These are phyloP conservation scores for Nigrospora oryzae DNA, from an alignment of 2,329 filamentous ascomycete genomes.

Conservation along the genomic window DNA sequence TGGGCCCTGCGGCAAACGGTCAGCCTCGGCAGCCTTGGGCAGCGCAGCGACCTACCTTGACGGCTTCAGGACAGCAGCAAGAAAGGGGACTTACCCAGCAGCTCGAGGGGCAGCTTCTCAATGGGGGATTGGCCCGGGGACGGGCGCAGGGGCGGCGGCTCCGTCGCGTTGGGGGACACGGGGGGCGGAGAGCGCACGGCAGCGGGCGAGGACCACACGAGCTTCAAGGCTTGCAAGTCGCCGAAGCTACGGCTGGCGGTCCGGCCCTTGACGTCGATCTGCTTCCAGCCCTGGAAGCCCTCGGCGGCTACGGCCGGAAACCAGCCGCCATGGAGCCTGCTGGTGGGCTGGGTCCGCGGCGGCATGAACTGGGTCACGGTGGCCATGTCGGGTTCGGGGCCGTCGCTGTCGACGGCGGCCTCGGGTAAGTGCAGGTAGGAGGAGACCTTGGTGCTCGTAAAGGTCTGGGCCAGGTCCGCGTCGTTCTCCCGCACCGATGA, in stretches of 20 bases:
- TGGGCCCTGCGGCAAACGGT: slow-evolving; percentile 42
- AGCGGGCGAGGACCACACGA: slow-evolving; percentile 42
- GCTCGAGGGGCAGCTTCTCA: slow-evolving; percentile 61
- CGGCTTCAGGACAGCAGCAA: slow-evolving; percentile 4
- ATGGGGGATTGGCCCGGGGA: slow-evolving; percentile 45
- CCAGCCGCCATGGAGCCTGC: slow-evolving; percentile 49
- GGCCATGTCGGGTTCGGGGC: slow-evolving; percentile 21
- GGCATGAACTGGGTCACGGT: slow-evolving; percentile 38
- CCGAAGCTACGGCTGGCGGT: slow-evolving; percentile 53
- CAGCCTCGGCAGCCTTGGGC: no score
- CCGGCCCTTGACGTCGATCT: slow-evolving; percentile 50
- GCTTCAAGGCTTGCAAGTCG: slow-evolving; percentile 46
- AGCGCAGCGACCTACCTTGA: neutral
- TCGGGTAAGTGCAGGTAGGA: slow-evolving; percentile 43
- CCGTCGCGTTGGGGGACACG: neutral
- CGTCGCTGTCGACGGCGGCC: slow-evolving; percentile 33
- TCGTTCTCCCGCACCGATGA: slow-evolving; percentile 55
- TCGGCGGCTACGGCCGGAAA: slow-evolving; percentile 40
- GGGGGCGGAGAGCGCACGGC: neutral
- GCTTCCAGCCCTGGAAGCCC: slow-evolving; percentile 54
- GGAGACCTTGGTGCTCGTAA: slow-evolving; percentile 55
- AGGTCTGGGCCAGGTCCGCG: slow-evolving; percentile 50
- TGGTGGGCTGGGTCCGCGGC: slow-evolving; percentile 46
- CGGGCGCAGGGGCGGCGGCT: slow-evolving; percentile 16
- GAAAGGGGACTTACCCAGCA: slow-evolving; percentile 51